These are phyloP conservation scores for Juglanconis sp. DNA, from an alignment of 2,329 filamentous ascomycete species.

Conservation along the genomic window DNA sequence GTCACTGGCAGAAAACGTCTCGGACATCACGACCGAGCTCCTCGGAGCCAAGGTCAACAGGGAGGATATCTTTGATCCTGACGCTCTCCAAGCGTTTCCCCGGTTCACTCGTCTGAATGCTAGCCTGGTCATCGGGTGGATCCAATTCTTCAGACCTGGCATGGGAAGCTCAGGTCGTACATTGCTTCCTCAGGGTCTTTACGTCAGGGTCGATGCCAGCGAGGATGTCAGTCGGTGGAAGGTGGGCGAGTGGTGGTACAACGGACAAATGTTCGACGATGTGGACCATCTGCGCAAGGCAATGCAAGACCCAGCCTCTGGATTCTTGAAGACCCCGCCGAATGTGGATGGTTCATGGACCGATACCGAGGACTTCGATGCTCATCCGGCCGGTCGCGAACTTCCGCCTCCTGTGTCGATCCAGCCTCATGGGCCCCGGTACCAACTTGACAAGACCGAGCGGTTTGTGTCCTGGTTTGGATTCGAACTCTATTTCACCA, in stretches of 20 bases:
- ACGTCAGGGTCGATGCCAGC: conserved; percentile 35
- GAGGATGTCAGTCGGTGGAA: conserved; percentile 19
- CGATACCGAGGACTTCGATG: conserved; percentile 32
- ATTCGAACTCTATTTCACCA: conserved; percentile 49
- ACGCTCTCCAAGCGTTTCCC: conserved; percentile 33
- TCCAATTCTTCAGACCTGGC: conserved; percentile 41
- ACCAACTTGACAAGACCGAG: conserved; percentile 40
- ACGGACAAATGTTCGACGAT: conserved; percentile 10
- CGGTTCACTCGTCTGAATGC: conserved; percentile 35
- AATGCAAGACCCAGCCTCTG: not conserved
- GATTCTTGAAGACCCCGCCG: conserved; percentile 7
- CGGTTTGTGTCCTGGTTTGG: conserved; percentile 51
- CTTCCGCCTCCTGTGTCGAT: conserved; percentile 30
- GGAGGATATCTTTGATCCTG: conserved; percentile 29
- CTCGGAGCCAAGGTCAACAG: conserved; percentile 32
- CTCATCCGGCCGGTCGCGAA: conserved; percentile 23
- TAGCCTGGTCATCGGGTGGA: conserved; percentile 34
- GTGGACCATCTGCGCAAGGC: not conserved
- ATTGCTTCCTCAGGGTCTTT: conserved; percentile 43
- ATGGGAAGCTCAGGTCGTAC: conserved; percentile 30
- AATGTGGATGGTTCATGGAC: conserved; percentile 27
- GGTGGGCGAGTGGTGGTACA: conserved; percentile 23
- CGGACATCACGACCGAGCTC: conserved; percentile 41
- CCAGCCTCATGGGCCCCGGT: conserved; percentile 37
- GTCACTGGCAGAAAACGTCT: conserved; percentile 28